Base-by-base conservation (phyloP, 176 grass and related monocot species). In the Bolboschoenus planiculmis region DNA sequence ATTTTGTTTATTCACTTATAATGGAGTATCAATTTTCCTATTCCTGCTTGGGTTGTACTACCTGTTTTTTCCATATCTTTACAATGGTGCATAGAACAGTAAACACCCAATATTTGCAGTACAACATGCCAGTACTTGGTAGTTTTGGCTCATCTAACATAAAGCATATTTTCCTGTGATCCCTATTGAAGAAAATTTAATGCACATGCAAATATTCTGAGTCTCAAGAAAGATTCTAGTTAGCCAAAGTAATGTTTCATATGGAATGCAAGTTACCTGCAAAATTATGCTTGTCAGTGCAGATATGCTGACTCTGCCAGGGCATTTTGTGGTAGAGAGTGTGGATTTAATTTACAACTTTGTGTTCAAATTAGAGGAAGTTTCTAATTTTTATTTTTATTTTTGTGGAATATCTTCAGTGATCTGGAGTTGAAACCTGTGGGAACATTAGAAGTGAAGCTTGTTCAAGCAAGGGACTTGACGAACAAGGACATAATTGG, bases 401-500 rank as follows among this genome's bases (percentile, higher is more conserved):
- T 46, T 88, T 34, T 80, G 51, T 54, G 50, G 48, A 55, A 81
- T 72, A 50, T 57, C 24, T 75, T 60, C 70, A 98, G 96, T 90
- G 87, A 98, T 89, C 79, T 98, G 89, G 96, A 98, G 82, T 83
- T 98, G 67, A 98, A 93, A 87, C 92, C 90, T 91, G 89, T 92
- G 35, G 96, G 96, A 70, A 91, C 87, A 58, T 89, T 95, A 85
- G 96, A 98, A 77, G 90, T 98, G 85, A 98, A 98, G 77, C 92
- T 98, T 84, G 96, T 98, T 55, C 96, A 98, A 88, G 92, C 90
- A 75, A 91, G 77, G 78, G 84, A 86, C 36, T 90, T 98, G 70
- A 93, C 92, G 27, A 98, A 98, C 86, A 98, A 98, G 84, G 96
- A 98, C 87, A 13, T 99, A 76, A 93, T 99, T 85, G 96, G 96